Evolutionary conservation across 1,139 yeast genomes (phyloP), one percentile per base, ranked within the genome.

Genomic region (Blastobotrys apis): DNA sequence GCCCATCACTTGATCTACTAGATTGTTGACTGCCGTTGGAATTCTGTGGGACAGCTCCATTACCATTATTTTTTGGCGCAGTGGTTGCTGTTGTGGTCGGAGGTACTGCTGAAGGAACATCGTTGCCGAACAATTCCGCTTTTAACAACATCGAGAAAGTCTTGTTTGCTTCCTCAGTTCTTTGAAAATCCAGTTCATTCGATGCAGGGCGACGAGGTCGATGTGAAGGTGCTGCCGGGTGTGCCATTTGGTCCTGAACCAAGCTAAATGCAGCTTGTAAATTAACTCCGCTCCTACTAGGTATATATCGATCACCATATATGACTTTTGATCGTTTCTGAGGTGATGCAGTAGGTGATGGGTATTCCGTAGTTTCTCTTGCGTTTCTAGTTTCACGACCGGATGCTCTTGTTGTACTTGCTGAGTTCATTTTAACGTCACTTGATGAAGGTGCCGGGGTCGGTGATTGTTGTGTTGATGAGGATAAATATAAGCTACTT

Each of bases 51-150:
- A 31, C 1, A 41, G 25, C 16, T 40, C 25, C 12, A 19, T 16
- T 6, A 13, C 39, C 41, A 23, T 10, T 23, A 10, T 23, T 23
- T 23, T 23, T 33, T 39, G 30, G 25, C 9, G 4, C 44, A 34
- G n/a, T 17, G 30, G 26, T 8, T 33, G 29, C 27, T 2, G 36
- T 8, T 9, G 5, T 31, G 34, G 34, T 15, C 12, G 17, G 34
- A 6, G 36, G 26, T 19, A n/a, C 65, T 3, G 78, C 76, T 64
- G 72, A 69, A 2, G 88, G 87, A 1, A 84, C 80, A 48, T 84
- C 78, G 57, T 84, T 94, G 6, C 97, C 97, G 70, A 92, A 92
- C 34, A 92, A 68, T 62, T 92, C 99, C 25, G 94, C 87, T 56
- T 86, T 84, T 33, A 92, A 67, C 4, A 94, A 84, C 0, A 94